Evolutionary conservation across 78 protist species (phyloP).

Genomic region (Dictyostelium brefeldianum): DNA sequence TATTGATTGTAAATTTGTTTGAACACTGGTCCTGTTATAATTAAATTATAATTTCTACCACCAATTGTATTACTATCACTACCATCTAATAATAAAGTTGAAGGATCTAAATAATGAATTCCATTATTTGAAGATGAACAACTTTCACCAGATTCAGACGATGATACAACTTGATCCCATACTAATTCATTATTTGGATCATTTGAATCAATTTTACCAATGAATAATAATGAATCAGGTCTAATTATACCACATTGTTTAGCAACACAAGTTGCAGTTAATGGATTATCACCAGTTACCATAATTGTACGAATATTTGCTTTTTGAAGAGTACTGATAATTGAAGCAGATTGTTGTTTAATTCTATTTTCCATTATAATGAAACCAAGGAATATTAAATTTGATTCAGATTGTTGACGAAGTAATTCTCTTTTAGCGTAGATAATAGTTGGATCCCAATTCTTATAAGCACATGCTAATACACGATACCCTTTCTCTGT

Average conservation of each 20-base stretch:
- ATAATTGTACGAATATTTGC: conserved; percentile 87
- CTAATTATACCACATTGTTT: conserved; percentile 83
- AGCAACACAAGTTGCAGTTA: conserved; percentile 94
- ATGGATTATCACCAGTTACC: conserved; percentile 94
- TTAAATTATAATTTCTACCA: conserved; percentile 26
- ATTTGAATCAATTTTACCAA: not conserved
- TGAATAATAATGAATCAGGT: conserved; percentile 24
- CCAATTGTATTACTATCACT: not conserved
- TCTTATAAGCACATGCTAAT: conserved; percentile 85
- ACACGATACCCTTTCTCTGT: conserved; percentile 93
- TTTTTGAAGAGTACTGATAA: conserved; percentile 44
- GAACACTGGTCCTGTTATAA: conserved; percentile 75
- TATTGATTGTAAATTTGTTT: conserved; percentile 52
- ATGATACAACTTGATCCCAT: not conserved
- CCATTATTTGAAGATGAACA: not conserved
- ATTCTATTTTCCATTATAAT: conserved; percentile 84
- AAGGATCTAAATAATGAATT: conserved; percentile 37
- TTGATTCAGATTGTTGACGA: conserved; percentile 68
- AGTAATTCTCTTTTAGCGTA: not conserved
- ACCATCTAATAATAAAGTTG: conserved; percentile 21
- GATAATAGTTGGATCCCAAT: not conserved
- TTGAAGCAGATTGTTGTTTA: conserved; percentile 82
- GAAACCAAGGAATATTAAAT: conserved; percentile 81
- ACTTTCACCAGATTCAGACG: not conserved
- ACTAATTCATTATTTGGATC: not conserved